Percentiles rank a stretch among this genome's conserved stretches.
Conservation (phyloP, 495 filamentous ascomycete genomes). For the Hyaloscypha bicolor region DNA sequence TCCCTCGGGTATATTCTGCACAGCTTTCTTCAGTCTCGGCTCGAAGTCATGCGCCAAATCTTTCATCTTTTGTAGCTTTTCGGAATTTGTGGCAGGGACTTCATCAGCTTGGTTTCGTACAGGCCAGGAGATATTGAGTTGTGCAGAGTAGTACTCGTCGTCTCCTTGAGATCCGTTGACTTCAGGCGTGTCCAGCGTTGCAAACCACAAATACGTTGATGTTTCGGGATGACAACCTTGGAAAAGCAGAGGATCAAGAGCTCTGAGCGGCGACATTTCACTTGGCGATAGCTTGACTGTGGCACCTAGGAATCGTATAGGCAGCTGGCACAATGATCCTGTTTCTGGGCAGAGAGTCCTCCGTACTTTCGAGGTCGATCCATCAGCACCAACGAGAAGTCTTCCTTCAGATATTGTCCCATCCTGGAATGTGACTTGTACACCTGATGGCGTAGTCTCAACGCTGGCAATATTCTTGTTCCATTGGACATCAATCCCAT, state of each 20-base stretch:
- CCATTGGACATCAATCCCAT: constrained; percentile 49
- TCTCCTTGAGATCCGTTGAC: constrained; percentile 14
- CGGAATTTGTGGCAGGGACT: constrained; percentile 44
- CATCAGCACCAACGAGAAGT: constrained; percentile 47
- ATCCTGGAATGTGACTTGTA: constrained; percentile 41
- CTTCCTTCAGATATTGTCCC: constrained; percentile 37
- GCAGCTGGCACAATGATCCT: constrained; percentile 44
- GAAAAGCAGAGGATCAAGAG: constrained; percentile 62
- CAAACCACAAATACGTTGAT: constrained; percentile 58
- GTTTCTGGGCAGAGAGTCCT: constrained; percentile 37
- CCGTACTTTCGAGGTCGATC: constrained; percentile 42
- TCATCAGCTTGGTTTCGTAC: constrained; percentile 12
- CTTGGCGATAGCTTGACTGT: constrained; percentile 43
- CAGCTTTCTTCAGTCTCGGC: constrained; percentile 53
- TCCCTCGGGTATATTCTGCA: constrained; percentile 48
- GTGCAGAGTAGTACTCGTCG: constrained; percentile 22
- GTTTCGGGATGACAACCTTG: constrained; percentile 60
- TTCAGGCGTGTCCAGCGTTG: constrained; percentile 26
- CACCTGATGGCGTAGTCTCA: constrained; percentile 36
- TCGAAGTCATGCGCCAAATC: constrained; percentile 53
- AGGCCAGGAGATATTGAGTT: constrained; percentile 24
- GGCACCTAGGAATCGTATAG: constrained; percentile 52
- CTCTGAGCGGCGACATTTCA: constrained; percentile 44
- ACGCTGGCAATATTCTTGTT: constrained; percentile 47
- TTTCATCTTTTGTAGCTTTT: constrained; percentile 54